Conservation (phyloP, 257 asterid species). For the Solanum virginianum region DNA sequence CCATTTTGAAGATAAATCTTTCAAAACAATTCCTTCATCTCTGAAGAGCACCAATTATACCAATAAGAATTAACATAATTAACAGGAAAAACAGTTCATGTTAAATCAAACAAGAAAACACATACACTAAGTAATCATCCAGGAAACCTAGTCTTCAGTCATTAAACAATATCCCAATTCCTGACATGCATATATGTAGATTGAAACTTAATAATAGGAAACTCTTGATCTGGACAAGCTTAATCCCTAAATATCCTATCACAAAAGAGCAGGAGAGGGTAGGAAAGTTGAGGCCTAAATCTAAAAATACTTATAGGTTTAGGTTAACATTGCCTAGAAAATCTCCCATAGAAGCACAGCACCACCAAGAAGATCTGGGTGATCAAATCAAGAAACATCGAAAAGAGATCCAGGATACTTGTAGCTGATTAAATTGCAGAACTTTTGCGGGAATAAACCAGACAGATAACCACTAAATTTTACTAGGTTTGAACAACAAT, state of each 20-base stretch:
- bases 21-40: slow-evolving; percentile 88
- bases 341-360: not conserved
- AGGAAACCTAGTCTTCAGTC: not conserved
- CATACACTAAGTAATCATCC: slow-evolving; percentile 6
- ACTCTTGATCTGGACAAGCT: not conserved
- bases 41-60: slow-evolving; percentile 19
- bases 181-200: not conserved
- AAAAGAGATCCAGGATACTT: not conserved
- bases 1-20: slow-evolving; percentile 94
- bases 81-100: slow-evolving; percentile 2
- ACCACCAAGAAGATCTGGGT: not conserved
- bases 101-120: slow-evolving; percentile 1
- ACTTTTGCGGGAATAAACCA: not conserved
- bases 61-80: slow-evolving; percentile 2
- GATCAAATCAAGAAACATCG: not conserved
- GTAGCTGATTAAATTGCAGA: not conserved
- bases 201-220: not conserved
- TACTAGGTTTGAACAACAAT: not conserved
- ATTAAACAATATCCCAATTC: not conserved
- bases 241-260: not conserved
- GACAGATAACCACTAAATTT: not conserved
- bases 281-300: not conserved
- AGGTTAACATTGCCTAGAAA: not conserved
- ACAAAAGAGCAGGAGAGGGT: not conserved
- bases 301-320: not conserved